These are phyloP conservation scores for Eremomyces bilateralis DNA, from an alignment of 495 filamentous ascomycete species.

Conservation along the genomic window DNA sequence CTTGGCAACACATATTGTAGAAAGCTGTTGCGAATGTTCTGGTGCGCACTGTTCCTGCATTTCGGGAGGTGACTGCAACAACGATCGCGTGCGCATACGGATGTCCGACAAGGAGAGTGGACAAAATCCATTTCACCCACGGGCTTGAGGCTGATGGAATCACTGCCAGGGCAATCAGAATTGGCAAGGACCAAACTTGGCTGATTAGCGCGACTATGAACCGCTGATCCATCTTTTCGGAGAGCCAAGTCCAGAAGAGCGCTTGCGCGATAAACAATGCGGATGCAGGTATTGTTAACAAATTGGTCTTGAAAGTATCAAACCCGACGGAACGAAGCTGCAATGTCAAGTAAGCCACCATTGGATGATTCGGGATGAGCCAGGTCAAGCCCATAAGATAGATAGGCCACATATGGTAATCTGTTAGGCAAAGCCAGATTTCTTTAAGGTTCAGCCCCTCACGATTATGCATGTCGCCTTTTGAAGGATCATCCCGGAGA, in stretches of 20 bases:
- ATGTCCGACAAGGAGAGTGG: slow-evolving; percentile 10
- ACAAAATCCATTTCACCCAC: slow-evolving; percentile 9
- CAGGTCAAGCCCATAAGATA: slow-evolving; percentile 16
- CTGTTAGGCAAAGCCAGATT: slow-evolving; percentile 9
- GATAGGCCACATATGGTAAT: slow-evolving; percentile 20
- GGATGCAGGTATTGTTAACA: slow-evolving; percentile 16
- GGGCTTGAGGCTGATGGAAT: slow-evolving; percentile 13
- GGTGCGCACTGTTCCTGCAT: slow-evolving; percentile 33
- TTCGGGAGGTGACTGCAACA: slow-evolving; percentile 22
- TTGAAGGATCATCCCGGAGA: slow-evolving; percentile 15
- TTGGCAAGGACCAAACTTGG: slow-evolving; percentile 35
- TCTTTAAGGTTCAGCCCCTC: slow-evolving; percentile 8
- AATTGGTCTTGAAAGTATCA: slow-evolving; percentile 12
- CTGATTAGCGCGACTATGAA: slow-evolving; percentile 27
- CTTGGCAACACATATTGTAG: slow-evolving; percentile 31
- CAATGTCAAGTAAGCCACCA: slow-evolving; percentile 10
- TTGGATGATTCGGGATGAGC: slow-evolving; percentile 10
- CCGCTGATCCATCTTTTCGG: slow-evolving; percentile 34
- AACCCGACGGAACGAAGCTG: slow-evolving; percentile 8
- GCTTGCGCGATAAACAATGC: slow-evolving; percentile 24
- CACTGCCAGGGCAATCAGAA: slow-evolving; percentile 28
- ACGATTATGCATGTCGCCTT: slow-evolving; percentile 16
- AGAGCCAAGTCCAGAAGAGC: slow-evolving; percentile 32
- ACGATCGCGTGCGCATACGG: slow-evolving; percentile 13
- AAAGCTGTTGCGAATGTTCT: slow-evolving; percentile 33